A percentile compares a stretch with the other conserved stretches of the same genome.
These are phyloP conservation scores for Calocera cornea DNA, from an alignment of 768 basidiomycete genomes.

Conservation along the genomic window DNA sequence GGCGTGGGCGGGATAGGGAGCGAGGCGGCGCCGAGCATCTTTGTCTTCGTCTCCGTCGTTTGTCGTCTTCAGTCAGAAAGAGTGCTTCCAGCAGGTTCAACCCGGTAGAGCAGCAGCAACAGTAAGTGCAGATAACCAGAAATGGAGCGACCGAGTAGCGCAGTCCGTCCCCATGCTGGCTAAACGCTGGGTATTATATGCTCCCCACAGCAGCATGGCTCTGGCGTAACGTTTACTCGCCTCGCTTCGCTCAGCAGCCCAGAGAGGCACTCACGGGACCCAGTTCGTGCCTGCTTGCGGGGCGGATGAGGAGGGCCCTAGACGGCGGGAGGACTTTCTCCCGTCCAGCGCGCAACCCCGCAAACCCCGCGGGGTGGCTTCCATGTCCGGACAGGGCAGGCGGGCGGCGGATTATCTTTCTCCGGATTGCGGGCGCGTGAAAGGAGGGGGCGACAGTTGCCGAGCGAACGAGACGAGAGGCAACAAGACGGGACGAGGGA, in stretches of 20 bases:
- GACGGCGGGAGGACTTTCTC: background rate
- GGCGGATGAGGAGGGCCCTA: background rate
- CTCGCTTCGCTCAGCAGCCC: background rate
- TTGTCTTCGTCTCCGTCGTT: background rate
- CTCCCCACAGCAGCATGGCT: background rate
- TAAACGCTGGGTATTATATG: background rate
- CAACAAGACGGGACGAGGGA: no score
- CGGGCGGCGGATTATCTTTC: background rate
- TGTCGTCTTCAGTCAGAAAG: no score
- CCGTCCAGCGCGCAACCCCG: background rate
- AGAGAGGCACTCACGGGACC: background rate
- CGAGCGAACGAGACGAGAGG: no score
- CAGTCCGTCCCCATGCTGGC: background rate
- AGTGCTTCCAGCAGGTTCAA: background rate
- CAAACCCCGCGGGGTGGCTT: background rate
- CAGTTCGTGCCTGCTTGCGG: background rate
- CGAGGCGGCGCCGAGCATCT: background rate
- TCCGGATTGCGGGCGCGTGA: background rate
- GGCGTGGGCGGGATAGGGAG: background rate
- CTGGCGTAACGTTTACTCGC: constrained; percentile 2
- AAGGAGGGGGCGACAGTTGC: no score
- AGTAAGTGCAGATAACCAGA: background rate
- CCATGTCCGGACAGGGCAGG: background rate
- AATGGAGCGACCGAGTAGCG: background rate
- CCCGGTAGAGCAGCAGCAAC: background rate